Evolutionary conservation across 108 stramenopile genomes (phyloP), one percentile per base, ranked within the genome.

Genomic region (Phaeodactylum tricornutum): DNA sequence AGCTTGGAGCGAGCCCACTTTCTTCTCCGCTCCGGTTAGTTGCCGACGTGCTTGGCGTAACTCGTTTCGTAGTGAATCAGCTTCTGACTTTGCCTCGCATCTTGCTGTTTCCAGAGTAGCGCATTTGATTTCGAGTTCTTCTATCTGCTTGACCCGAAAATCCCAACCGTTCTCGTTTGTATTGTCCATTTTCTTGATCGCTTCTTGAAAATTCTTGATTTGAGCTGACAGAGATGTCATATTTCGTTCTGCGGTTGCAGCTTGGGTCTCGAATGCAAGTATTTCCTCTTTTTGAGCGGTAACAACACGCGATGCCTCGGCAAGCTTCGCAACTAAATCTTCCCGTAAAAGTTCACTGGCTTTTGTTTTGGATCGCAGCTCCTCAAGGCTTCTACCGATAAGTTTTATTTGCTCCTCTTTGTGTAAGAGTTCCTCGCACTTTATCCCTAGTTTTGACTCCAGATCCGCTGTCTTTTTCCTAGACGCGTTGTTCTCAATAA

Each of bases 261-360:
- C 11, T 5, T 26, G 9, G 5, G 29, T 17, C 25, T 59, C 50
- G 7, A 38, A 9, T 17, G 14, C 36, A 6, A 6, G 1, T 3
- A 59, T 39, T 1, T 8, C 16, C 8, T 5, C 38, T 29, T 59
- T 59, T 49, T 59, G 47, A 21, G 36, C 16, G 7, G 15, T 29
- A 15, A 51, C 16, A n/a, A 59, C 37, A 16, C 30, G 7, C 19
- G 31, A 50, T 17, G 58, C 49, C 20, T 52, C 37, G 4, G 49
- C 16, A 1, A 59, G 58, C 43, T 51, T 23, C 20, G 38, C n/a
- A 11, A 27, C 58, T 2, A 40, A 17, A 3, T 50, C 37, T 32
- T 49, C 49, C 8, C 49, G 50, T 11, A 43, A 26, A n/a, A 21
- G 8, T 21, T 53, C 39, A 6, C 27, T 25, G n/a, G n/a, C n/a